Percentiles rank a stretch among this genome's conserved stretches.
Evolutionary conservation across 768 basidiomycete genomes (phyloP).

Genomic region (Steccherinum ochraceum): DNA sequence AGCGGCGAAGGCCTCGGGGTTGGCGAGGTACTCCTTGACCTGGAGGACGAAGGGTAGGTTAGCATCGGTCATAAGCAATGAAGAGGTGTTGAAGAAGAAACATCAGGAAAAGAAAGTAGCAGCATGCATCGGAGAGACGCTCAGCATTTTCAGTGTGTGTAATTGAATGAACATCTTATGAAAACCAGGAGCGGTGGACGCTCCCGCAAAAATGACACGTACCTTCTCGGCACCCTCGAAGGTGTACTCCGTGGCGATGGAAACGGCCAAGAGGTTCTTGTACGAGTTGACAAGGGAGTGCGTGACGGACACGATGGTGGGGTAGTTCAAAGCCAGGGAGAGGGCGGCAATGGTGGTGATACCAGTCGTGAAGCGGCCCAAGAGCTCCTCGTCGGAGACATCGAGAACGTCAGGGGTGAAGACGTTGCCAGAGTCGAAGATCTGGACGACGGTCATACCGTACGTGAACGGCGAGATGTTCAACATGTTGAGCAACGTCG

Average conservation of each 20-base stretch:
- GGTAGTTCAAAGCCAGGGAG: constrained; percentile 94
- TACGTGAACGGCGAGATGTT: constrained; percentile 99
- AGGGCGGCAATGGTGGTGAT: constrained; percentile 95
- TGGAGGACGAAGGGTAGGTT: too few relatives aligned
- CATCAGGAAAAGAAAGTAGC: constrained; percentile 23
- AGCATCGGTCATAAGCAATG: constrained; percentile 23
- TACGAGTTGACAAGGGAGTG: constrained; percentile 98
- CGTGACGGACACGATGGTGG: constrained; percentile 87
- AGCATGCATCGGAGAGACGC: constrained; percentile 38
- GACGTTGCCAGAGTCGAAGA: constrained; percentile 89
- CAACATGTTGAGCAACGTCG: constrained; percentile 98
- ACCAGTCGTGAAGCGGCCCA: constrained; percentile 88
- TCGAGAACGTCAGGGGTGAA: constrained; percentile 91
- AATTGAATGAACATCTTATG: constrained; percentile 26
- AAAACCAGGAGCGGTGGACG: constrained; percentile 1
- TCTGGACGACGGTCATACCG: constrained; percentile 97
- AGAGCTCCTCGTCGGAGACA: constrained; percentile 83
- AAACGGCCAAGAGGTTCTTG: constrained; percentile 94
- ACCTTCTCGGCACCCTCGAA: constrained; percentile 95
- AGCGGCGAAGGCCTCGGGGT: constrained; percentile 95
- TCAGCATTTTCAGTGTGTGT: constrained; percentile 87
- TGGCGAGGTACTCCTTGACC: constrained; percentile 95
- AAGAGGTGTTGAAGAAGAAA: constrained; percentile 19
- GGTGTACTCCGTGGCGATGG: constrained; percentile 87
- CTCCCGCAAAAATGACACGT: constrained; percentile 24